These are phyloP conservation scores for Harrya chromipes DNA, from an alignment of 768 basidiomycete species.

Conservation along the genomic window DNA sequence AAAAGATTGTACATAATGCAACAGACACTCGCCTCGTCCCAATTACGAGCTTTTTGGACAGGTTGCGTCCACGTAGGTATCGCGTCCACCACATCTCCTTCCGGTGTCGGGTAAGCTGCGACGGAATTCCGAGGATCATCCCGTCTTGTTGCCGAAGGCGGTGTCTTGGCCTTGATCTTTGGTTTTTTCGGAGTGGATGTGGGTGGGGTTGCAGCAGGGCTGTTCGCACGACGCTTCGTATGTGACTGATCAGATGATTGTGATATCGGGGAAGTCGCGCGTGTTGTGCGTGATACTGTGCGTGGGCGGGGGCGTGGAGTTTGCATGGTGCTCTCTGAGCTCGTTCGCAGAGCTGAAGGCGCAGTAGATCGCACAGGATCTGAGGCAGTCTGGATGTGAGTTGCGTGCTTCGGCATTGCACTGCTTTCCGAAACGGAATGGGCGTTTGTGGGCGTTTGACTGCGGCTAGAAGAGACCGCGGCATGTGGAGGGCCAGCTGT, in stretches of 20 bases:
- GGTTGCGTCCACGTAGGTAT: constrained; percentile 85
- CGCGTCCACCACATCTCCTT: constrained; percentile 59
- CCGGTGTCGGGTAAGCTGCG: constrained; percentile 66
- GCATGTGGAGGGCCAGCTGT: constrained; percentile 17
- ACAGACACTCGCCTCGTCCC: constrained; percentile 67
- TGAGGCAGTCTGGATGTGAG: constrained; percentile 39
- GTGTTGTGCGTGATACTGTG: constrained; percentile 23
- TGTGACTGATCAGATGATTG: constrained; percentile 32
- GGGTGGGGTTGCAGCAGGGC: constrained; percentile 41
- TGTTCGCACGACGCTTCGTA: constrained; percentile 45
- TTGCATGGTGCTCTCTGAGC: constrained; percentile 41
- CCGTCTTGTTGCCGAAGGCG: constrained; percentile 31
- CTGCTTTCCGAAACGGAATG: constrained; percentile 34
- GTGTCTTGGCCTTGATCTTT: constrained; percentile 35
- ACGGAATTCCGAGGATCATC: constrained; percentile 54
- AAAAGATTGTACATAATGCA: background rate
- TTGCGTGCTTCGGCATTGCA: constrained; percentile 41
- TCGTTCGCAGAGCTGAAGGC: constrained; percentile 37
- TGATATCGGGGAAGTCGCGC: constrained; percentile 31
- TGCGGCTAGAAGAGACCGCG: constrained; percentile 32
- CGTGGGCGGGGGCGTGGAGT: constrained; percentile 28
- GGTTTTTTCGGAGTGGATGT: constrained; percentile 40
- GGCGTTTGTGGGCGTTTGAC: constrained; percentile 42
- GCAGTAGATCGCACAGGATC: constrained; percentile 45
- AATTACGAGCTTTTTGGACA: constrained; percentile 62